A percentile compares a stretch with the other conserved stretches of the same genome.
These are phyloP conservation scores for Nothophaeocryptopus gaeumannii DNA, from an alignment of 2,329 filamentous ascomycete species.

Conservation along the genomic window DNA sequence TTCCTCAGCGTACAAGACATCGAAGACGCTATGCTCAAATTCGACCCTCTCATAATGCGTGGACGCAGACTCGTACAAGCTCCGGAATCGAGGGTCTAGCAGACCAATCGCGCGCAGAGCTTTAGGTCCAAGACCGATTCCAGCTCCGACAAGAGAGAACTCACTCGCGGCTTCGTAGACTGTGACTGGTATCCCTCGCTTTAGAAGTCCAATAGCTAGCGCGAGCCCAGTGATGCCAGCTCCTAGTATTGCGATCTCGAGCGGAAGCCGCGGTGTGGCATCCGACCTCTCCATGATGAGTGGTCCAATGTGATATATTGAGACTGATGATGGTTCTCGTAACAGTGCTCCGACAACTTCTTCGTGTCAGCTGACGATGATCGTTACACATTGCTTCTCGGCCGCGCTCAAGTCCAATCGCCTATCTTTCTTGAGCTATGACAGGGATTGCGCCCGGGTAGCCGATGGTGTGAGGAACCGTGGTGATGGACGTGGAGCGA, in stretches of 20 bases:
- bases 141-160: slow-evolving; percentile 48
- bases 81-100: slow-evolving; percentile 3
- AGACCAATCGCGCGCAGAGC: slow-evolving; percentile 13
- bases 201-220: slow-evolving; percentile 52
- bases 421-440: too few relatives aligned
- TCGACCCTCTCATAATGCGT: slow-evolving; percentile 7
- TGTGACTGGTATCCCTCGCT: slow-evolving; percentile 42
- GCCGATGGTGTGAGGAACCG: too few relatives aligned
- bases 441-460: too few relatives aligned
- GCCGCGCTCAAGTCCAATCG: too few relatives aligned
- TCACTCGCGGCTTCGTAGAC: slow-evolving; percentile 48
- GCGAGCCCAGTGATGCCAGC: slow-evolving; percentile 58
- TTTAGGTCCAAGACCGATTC: slow-evolving; percentile 35
- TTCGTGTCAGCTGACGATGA: too few relatives aligned
- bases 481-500: too few relatives aligned
- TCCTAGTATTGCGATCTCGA: slow-evolving; percentile 32
- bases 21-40: slow-evolving; percentile 13
- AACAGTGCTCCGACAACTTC: too few relatives aligned
- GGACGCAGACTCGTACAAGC: slow-evolving; percentile 10
- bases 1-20: slow-evolving; percentile 12
- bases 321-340: too few relatives aligned
- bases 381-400: too few relatives aligned
- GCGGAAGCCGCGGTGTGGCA: too few relatives aligned
- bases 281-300: too few relatives aligned
- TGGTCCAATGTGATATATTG: too few relatives aligned